Conservation (phyloP, 2,329 filamentous ascomycete species). For the Fusarium incarnatum region DNA sequence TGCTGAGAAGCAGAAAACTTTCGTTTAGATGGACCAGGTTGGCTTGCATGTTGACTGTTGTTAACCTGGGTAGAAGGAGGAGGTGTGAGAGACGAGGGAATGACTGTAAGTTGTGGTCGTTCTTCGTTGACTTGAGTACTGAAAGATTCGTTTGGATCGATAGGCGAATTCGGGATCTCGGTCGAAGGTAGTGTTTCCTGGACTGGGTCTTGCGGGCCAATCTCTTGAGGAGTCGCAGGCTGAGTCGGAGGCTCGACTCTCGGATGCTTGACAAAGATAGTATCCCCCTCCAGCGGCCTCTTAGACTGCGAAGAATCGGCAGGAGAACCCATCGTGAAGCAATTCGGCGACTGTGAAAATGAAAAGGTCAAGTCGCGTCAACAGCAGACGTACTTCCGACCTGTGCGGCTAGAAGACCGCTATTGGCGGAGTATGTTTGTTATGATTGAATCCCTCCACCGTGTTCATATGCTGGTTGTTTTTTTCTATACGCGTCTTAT, state of each 20-base stretch:
- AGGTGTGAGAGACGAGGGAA: conserved; percentile 69
- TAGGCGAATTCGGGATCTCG: conserved; percentile 65
- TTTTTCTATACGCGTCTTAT: conserved; percentile 27
- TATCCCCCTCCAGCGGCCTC: conserved; percentile 47
- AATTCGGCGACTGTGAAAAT: not conserved
- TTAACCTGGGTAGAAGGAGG: conserved; percentile 66
- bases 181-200: conserved; percentile 69
- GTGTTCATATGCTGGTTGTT: conserved; percentile 20
- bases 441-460: not conserved
- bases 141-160: conserved; percentile 62
- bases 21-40: conserved; percentile 43
- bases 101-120: conserved; percentile 57
- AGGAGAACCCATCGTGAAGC: conserved; percentile 53
- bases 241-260: conserved; percentile 50
- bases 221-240: conserved; percentile 50
- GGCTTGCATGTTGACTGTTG: conserved; percentile 46
- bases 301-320: conserved; percentile 46
- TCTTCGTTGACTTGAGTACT: conserved; percentile 64
- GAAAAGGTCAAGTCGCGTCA: conserved; percentile 26
- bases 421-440: not conserved
- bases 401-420: not conserved
- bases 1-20: conserved; percentile 58
- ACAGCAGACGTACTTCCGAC: conserved; percentile 14
- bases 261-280: conserved; percentile 47
- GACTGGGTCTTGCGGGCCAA: conserved; percentile 53